Base-by-base conservation (phyloP, 2,329 filamentous ascomycete genomes). In the Alternaria metachromatica region DNA sequence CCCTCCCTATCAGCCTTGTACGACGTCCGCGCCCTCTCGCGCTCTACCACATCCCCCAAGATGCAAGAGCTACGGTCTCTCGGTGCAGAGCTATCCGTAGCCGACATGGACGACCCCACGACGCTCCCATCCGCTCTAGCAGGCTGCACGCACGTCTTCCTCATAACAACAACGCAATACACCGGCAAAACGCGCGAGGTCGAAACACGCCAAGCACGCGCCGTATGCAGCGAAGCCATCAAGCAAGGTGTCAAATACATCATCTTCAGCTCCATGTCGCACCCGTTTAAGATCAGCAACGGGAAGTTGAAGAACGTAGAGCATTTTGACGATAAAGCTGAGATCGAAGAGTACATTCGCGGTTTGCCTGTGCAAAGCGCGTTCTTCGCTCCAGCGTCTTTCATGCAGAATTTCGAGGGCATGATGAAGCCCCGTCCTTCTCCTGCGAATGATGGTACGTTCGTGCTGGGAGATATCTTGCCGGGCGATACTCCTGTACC, bases 261-360 rank as follows among this genome's bases (percentile, higher is more conserved):
- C 15, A 78, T 84, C 63, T 84, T 72, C 66, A 80, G 76, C 49
- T 74, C 74, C 6, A 70, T 79, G 72, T 63, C 68, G 4, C 67
- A 74, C 58, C 69, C 77, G 0, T 44, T 23, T 15, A 64, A 72
- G 26, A 72, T 81, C 44, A 73, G 72, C 0, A 58, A 64, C n/a
- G 81, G 81, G 6, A 75, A 73, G 15, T 70, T 81, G 11, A 72
- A 62, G 18, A 67, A 79, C 23, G 79, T 81, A 3, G 66, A 82
- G 64, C 84, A 87, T 66, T 89, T 89, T 63, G 87, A 89, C 74
- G 80, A 76, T 73, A 89, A 89, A 72, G 87, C 86, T 20, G 77
- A 83, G 12, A 82, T 87, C 0, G 87, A 88, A 67, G 68, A 80
- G n/a, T 87, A 89, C 70, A 84, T 88, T 50, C 83, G 85, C 18